Conservation (phyloP, 2,329 filamentous ascomycete species). For the Allantophomopsis cytisporea region DNA sequence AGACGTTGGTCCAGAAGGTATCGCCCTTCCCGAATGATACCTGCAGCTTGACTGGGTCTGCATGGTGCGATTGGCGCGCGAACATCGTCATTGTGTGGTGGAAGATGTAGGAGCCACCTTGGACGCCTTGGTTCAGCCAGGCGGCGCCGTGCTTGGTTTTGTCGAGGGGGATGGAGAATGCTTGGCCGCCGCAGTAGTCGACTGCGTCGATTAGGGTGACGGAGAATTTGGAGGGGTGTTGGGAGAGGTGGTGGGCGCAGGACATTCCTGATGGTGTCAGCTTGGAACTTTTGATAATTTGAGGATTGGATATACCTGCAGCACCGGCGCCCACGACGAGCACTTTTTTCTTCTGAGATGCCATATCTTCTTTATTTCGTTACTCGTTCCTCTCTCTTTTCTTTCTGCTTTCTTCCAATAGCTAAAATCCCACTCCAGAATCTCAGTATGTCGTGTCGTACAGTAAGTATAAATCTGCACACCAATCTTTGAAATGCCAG, state of each 20-base stretch:
- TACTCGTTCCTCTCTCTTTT: no score
- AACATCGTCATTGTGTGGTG: constrained; percentile 57
- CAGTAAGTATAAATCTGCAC: no score
- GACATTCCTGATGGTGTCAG: constrained; percentile 40
- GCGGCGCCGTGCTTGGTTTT: constrained; percentile 39
- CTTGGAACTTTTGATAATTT: no score
- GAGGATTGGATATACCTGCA: no score
- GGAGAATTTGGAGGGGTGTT: constrained; percentile 51
- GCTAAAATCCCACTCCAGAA: no score
- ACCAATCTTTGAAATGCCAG: no score
- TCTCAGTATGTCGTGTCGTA: no score
- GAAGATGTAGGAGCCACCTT: constrained; percentile 50
- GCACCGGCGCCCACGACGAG: constrained; percentile 47
- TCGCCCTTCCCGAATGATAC: constrained; percentile 50
- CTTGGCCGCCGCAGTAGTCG: constrained; percentile 45
- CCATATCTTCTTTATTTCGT: no score
- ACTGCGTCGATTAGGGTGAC: constrained; percentile 48
- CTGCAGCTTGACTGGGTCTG: constrained; percentile 45
- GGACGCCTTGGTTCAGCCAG: constrained; percentile 51
- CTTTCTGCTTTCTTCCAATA: no score
- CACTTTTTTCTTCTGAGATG: constrained; percentile 27
- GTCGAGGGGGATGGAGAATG: constrained; percentile 43
- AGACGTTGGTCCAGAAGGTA: constrained; percentile 53
- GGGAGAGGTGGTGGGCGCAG: constrained; percentile 51
- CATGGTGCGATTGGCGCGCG: constrained; percentile 36